Percentiles rank a stretch among this genome's conserved stretches.
phyloP scores from a whole-genome alignment of 208 protist species.

The Leishmania major region DNA sequence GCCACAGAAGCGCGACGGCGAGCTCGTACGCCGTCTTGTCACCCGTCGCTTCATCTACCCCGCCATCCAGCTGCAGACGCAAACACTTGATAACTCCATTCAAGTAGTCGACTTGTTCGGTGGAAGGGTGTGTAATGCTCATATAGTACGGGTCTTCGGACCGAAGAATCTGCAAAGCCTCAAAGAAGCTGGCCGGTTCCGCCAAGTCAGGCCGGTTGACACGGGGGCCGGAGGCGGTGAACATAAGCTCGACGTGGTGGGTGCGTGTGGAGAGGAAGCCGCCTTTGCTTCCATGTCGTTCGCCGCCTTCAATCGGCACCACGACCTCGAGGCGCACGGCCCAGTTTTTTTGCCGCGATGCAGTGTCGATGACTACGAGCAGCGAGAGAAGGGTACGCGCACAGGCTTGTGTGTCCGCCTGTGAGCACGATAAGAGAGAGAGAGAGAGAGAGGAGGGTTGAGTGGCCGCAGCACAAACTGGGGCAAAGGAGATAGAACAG shows the following conservation, averaged over 20 bases:
- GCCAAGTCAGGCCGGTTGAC: neutral
- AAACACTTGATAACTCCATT: conserved; percentile 47
- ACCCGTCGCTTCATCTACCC: conserved; percentile 27
- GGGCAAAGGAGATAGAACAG: neutral
- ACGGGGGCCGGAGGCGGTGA: neutral
- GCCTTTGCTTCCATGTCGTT: neutral
- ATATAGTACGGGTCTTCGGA: conserved; percentile 38
- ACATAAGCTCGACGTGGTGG: neutral
- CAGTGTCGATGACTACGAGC: neutral
- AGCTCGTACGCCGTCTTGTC: conserved; percentile 57
- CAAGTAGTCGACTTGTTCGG: conserved; percentile 56
- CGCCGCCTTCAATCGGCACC: neutral
- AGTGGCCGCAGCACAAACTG: neutral
- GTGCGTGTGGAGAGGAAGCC: neutral
- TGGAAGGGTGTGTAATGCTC: conserved; percentile 47
- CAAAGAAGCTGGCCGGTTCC: conserved; percentile 14
- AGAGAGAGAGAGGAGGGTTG: neutral
- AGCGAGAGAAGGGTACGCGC: neutral
- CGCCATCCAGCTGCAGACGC: conserved; percentile 33
- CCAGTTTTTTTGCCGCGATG: too few relatives aligned
- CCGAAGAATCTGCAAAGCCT: conserved; percentile 23
- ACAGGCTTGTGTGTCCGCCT: neutral
- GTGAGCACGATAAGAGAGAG: neutral
- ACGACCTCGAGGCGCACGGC: neutral
- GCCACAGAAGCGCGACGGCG: conserved; percentile 65